Conservation (phyloP, 2,329 filamentous ascomycete genomes). For the Fusarium citri region DNA sequence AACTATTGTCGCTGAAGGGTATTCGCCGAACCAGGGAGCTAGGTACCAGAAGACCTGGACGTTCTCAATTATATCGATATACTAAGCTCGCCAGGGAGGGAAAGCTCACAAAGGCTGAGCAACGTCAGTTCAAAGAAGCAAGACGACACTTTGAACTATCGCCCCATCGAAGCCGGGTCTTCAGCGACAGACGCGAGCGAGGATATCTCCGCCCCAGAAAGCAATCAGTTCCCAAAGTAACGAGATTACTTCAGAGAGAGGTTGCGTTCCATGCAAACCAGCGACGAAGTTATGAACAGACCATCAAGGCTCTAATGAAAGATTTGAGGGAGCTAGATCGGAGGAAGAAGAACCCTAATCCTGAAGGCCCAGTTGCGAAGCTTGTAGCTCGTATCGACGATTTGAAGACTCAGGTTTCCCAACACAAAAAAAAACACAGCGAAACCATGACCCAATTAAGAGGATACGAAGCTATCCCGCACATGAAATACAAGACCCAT, state of each 20-base stretch:
- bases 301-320: constrained; percentile 24
- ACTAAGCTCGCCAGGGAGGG: constrained; percentile 47
- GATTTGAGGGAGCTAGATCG: constrained; percentile 18
- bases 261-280: constrained; percentile 49
- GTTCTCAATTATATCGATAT: constrained; percentile 51
- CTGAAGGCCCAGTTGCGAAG: constrained; percentile 1
- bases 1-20: constrained; percentile 49
- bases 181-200: constrained; percentile 23
- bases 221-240: constrained; percentile 34
- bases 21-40: constrained; percentile 46
- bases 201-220: not conserved
- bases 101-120: constrained; percentile 49
- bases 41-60: constrained; percentile 50
- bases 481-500: constrained; percentile 48
- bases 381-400: constrained; percentile 34
- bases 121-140: constrained; percentile 52
- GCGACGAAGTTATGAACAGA: constrained; percentile 47
- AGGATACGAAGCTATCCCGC: constrained; percentile 41
- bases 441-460: constrained; percentile 47
- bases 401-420: constrained; percentile 41
- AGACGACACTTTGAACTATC: constrained; percentile 49
- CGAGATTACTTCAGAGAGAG: constrained; percentile 44
- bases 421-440: constrained; percentile 45
- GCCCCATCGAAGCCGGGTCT: constrained; percentile 44
- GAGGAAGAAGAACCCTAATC: not conserved